A percentile compares a stretch with the other conserved stretches of the same genome.
Conservation (phyloP, 148 eudicot species). For the Rhododendron kiyosumense region DNA sequence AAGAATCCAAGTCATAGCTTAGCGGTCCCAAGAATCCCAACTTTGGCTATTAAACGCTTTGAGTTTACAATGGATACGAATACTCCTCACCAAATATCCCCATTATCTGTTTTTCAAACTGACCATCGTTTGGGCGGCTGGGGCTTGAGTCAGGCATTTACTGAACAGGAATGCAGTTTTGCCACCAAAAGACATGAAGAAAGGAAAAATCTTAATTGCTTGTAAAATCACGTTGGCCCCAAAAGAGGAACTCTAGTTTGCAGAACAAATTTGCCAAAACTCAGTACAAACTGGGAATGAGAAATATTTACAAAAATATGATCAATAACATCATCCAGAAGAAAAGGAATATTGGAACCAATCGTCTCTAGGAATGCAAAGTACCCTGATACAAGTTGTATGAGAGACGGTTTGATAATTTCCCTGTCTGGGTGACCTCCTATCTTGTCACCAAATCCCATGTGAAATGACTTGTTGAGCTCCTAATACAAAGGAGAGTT, state of each 20-base stretch:
- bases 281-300: background rate
- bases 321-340: background rate
- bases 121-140: background rate
- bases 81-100: background rate
- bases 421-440: background rate
- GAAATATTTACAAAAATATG: background rate
- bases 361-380: background rate
- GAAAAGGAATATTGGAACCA: background rate
- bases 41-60: background rate
- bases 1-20: background rate
- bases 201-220: background rate
- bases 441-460: background rate
- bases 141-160: background rate
- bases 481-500: background rate
- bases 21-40: slow-evolving; percentile 1
- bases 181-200: background rate
- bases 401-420: background rate
- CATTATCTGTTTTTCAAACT: background rate
- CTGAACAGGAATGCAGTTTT: background rate
- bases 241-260: background rate
- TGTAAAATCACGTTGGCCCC: background rate
- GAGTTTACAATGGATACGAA: background rate
- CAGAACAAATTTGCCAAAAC: background rate
- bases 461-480: background rate
- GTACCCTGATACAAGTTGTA: background rate